Base-by-base conservation (phyloP, 164 flowering plant genomes). In the Echeveria elegans region DNA sequence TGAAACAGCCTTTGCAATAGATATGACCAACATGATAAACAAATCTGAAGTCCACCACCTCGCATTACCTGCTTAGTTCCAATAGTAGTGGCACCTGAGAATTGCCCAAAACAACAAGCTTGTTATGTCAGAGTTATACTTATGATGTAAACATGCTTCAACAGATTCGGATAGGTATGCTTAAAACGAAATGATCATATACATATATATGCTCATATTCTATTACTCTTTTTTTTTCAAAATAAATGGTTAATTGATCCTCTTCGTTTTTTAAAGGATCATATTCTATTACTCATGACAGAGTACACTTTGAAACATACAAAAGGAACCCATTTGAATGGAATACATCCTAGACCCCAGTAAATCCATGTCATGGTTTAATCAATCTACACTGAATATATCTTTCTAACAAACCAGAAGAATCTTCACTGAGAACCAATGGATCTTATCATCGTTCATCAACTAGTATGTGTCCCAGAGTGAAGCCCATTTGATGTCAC, bases 401-500 rank as follows among this genome's bases (percentile, higher is more conserved):
- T 80, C 65, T 74, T 67, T 31, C 81, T 63, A 8, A 76, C 76
- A 62, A 80, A 80, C 78, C 77, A 73, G 76, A 80, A 78, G 75
- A 78, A 80, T n/a, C n/a, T 83, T 80, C 68, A 85, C 83, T 23
- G 89, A 85, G 56, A 85, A 85, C 89, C 89, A 85, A 71, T 85
- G 88, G 59, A 84, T 85, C 72, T 83, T 86, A 75, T 85, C 89
- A 73, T 85, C 89, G 68, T 85, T 85, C 89, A 85, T 85, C 19
- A 85, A 82, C 15, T 83, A 85, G 75, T 85, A 85, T 29, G 89
- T 85, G 70, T 85, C 89, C 89, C 89, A 85, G 5, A 86, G 82
- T 16, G 89, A 85, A 14, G 89, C 89, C 89, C 89, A 85, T 76
- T 83, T 85, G 61, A 85, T 72, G 26, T 83, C 80, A 80, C 89